phyloP scores from a whole-genome alignment of 768 basidiomycete genomes.

The Naematelia aurantialba region DNA sequence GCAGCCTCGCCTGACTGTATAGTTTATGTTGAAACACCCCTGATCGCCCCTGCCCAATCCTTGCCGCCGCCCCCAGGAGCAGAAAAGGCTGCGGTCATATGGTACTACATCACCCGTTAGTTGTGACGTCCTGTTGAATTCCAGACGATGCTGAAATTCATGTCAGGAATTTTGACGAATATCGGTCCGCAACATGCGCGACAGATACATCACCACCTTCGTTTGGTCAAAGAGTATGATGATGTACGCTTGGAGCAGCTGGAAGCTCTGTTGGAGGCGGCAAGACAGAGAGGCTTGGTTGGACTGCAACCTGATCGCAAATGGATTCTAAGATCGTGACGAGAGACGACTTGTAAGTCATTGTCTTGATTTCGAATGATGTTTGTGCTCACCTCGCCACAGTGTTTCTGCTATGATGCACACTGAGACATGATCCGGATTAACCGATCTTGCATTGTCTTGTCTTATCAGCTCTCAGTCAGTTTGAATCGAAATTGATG shows the following conservation, averaged over 20 bases:
- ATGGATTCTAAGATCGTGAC: slow-evolving; percentile 1
- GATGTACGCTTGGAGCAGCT: slow-evolving; percentile 76
- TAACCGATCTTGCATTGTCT: not conserved
- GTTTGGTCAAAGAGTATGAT: slow-evolving; percentile 77
- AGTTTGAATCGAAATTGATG: not conserved
- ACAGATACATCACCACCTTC: slow-evolving; percentile 84
- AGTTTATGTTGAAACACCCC: not conserved
- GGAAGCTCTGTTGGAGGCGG: slow-evolving; percentile 71
- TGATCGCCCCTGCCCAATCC: not conserved
- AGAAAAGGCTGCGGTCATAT: not conserved
- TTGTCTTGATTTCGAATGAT: not conserved
- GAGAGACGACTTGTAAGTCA: slow-evolving; percentile 10
- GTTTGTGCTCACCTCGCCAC: not conserved
- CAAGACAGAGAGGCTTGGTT: slow-evolving; percentile 71
- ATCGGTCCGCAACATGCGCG: slow-evolving; percentile 70
- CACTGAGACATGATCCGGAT: not conserved
- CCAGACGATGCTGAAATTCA: slow-evolving; percentile 57
- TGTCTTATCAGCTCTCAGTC: not conserved
- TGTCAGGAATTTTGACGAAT: slow-evolving; percentile 88
- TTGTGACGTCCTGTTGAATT: slow-evolving; percentile 64
- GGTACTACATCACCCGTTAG: not conserved
- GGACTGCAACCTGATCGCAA: slow-evolving; percentile 67
- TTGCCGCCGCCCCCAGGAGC: not conserved
- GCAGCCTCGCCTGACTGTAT: not conserved
- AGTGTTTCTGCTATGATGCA: too few species aligned